Conservation (phyloP, 495 filamentous ascomycete genomes). For the Neurospora tetrasperma region DNA sequence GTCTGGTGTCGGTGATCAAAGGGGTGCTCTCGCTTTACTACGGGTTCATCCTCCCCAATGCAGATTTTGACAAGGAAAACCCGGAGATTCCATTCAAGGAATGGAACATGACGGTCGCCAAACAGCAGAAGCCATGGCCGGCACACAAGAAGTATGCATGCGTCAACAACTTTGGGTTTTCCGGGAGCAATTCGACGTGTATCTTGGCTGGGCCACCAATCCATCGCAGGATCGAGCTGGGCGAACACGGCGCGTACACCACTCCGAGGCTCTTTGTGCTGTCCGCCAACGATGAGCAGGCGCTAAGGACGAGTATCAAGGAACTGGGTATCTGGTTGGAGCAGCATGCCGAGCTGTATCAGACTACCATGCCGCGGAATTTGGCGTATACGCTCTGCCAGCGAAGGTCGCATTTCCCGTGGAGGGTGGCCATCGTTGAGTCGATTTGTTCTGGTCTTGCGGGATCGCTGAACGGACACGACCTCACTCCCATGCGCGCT, state of each 20-base stretch:
- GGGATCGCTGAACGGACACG: slow-evolving; percentile 26
- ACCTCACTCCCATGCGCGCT: slow-evolving; percentile 21
- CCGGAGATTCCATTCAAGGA: slow-evolving; percentile 35
- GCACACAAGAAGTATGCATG: slow-evolving; percentile 29
- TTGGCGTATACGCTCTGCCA: slow-evolving; percentile 37
- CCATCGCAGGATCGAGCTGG: slow-evolving; percentile 23
- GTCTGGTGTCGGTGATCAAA: slow-evolving; percentile 50
- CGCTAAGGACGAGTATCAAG: slow-evolving; percentile 27
- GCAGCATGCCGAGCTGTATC: slow-evolving; percentile 42
- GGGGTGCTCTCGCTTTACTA: slow-evolving; percentile 48
- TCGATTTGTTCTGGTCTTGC: slow-evolving; percentile 32
- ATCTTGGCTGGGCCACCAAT: slow-evolving; percentile 27
- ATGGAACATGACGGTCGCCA: slow-evolving; percentile 28
- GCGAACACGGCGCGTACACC: slow-evolving; percentile 22
- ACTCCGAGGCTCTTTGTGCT: slow-evolving; percentile 35
- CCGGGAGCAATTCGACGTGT: slow-evolving; percentile 33
- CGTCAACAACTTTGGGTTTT: slow-evolving; percentile 42
- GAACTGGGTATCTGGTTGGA: slow-evolving; percentile 39
- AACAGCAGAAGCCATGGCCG: slow-evolving; percentile 24
- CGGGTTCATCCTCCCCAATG: slow-evolving; percentile 39
- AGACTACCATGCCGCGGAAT: slow-evolving; percentile 33
- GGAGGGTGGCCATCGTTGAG: slow-evolving; percentile 31
- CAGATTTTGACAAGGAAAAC: slow-evolving; percentile 38
- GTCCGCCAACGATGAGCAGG: slow-evolving; percentile 38
- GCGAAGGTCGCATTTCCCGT: slow-evolving; percentile 32